Percentiles rank a stretch among this genome's conserved stretches.
phyloP scores from a whole-genome alignment of 2,329 filamentous ascomycete genomes.

The Penicillium sp. region DNA sequence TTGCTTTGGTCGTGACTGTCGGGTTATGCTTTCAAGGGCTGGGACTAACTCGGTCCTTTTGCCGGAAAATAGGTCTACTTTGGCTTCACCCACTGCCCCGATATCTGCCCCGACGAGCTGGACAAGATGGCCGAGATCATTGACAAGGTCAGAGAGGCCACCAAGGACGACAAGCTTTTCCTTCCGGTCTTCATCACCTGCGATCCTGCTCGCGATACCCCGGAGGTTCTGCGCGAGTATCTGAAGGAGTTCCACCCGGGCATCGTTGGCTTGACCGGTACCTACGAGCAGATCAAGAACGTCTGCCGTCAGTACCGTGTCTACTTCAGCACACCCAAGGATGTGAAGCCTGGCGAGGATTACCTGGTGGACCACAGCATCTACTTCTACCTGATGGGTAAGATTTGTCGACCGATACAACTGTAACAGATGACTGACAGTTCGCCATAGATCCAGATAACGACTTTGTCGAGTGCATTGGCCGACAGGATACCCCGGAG shows the following conservation, averaged over 20 bases:
- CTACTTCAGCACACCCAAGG: slow-evolving; percentile 90
- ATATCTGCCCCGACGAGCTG: slow-evolving; percentile 98
- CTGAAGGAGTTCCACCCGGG: slow-evolving; percentile 85
- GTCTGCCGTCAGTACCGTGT: slow-evolving; percentile 96
- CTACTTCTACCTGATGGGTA: slow-evolving; percentile 97
- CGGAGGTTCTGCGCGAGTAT: slow-evolving; percentile 80
- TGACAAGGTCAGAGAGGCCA: slow-evolving; percentile 60
- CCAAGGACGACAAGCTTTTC: slow-evolving; percentile 51
- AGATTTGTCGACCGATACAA: slow-evolving; percentile 32
- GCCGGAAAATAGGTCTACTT: slow-evolving; percentile 76
- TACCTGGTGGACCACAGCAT: slow-evolving; percentile 99
- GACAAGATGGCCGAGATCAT: slow-evolving; percentile 99
- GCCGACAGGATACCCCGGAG: slow-evolving; percentile 88
- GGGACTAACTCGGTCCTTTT: slow-evolving; percentile 6
- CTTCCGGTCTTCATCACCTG: slow-evolving; percentile 91
- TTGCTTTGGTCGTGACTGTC: background rate
- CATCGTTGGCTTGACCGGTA: slow-evolving; percentile 87
- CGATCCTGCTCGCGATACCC: slow-evolving; percentile 88
- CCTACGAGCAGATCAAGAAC: slow-evolving; percentile 89
- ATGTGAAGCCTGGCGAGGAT: slow-evolving; percentile 90
- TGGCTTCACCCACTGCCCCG: slow-evolving; percentile 96
- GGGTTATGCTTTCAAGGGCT: background rate
- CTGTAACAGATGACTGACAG: slow-evolving; percentile 3
- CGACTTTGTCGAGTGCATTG: slow-evolving; percentile 96
- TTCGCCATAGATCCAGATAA: slow-evolving; percentile 77